Evolutionary conservation across 768 basidiomycete species (phyloP), one percentile per base, ranked within the genome.

Genomic region (Agaricus blazei): DNA sequence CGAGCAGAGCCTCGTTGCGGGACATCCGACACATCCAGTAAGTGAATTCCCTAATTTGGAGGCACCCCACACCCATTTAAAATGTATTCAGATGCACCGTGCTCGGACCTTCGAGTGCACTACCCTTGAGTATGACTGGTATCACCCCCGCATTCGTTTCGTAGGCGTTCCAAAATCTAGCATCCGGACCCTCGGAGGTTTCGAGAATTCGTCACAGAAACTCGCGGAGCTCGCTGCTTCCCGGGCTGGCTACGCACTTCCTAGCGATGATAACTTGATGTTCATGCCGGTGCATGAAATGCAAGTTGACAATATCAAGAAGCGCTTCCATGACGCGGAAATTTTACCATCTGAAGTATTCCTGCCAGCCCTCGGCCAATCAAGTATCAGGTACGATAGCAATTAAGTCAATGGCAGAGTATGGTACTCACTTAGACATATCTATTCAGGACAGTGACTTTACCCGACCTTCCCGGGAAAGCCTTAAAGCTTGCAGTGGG

Each of bases 21-120:
- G 82, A 1, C 82, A 83, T 64, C 82, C 82, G 24, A 82, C 81
- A 1, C 82, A 83, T 59, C 82, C 82, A 12, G 81, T 81, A 60
- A 48, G 71, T 65, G 6, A 29, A 46, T 40, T 27, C 42, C 27
- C 12, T 42, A 37, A 44, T 34, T 36, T 23, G 49, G 41, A 27
- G 23, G 48, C 49, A 36, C 31, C 38, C 58, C 37, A 38, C 27
- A 38, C 31, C 23, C 29, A 23, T 42, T 27, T 19, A 19, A 11
- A 26, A 43, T 42, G 8, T 14, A 37, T 43, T 45, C 31, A 83
- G 81, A 83, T 83, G 82, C 78, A 84, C 63, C 74, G 80, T 3
- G 78, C 81, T 1, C 70, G 79, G 60, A 70, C 75, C 70, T 58
- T 75, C 58, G 60, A 71, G 49, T 58, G 65, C 23, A 61, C 67